A percentile compares a stretch with the other conserved stretches of the same genome.
phyloP scores from a whole-genome alignment of 1,284 basidiomycete genomes.

The Ceratobasidium sp. region DNA sequence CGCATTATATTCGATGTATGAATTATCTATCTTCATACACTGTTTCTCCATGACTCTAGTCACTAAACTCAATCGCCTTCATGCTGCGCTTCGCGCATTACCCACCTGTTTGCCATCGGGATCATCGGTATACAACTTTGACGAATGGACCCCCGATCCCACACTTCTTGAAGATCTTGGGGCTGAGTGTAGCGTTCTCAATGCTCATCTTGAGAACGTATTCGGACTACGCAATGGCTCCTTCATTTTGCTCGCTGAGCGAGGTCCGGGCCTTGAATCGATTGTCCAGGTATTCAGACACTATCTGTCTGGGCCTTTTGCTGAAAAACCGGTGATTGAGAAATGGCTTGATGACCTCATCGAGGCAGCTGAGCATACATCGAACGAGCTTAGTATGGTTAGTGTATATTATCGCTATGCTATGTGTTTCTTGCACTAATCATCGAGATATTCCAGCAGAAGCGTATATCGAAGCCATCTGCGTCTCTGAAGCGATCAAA shows the following conservation, averaged over 20 bases:
- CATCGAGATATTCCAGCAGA: no score
- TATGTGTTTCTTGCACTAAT: no score
- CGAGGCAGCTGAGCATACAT: neutral
- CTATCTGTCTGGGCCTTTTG: neutral
- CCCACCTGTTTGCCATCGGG: neutral
- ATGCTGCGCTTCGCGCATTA: neutral
- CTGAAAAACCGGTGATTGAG: constrained; percentile 3
- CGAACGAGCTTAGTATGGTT: no score
- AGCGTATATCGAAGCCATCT: neutral
- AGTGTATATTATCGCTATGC: no score
- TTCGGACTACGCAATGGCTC: neutral
- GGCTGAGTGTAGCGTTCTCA: constrained; percentile 1
- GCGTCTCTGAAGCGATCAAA: neutral
- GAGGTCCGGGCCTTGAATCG: constrained; percentile 7
- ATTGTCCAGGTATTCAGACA: neutral
- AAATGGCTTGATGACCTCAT: constrained; percentile 27
- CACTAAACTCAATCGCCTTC: neutral
- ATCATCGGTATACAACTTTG: neutral
- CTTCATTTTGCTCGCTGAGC: neutral
- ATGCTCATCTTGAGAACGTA: constrained; percentile 6
- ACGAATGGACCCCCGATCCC: constrained; percentile 6
- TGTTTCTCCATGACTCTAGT: no score
- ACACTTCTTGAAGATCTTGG: neutral
- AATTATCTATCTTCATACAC: no score
- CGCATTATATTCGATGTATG: no score